These are phyloP conservation scores for Dryadomyces quercus-mongolicae DNA, from an alignment of 2,329 filamentous ascomycete species.

Conservation along the genomic window DNA sequence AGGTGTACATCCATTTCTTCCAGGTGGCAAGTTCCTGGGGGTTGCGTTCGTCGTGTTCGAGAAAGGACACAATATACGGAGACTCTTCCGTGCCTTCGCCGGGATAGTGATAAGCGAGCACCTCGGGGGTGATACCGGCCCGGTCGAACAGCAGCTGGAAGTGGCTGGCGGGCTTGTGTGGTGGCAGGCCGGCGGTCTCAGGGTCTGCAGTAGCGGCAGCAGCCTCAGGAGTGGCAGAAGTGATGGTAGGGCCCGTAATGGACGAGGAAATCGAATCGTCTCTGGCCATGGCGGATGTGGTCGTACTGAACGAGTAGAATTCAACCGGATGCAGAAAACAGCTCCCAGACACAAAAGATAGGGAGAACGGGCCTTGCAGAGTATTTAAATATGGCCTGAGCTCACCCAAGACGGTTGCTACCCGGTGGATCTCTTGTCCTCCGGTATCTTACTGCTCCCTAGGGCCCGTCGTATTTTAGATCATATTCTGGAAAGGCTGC, in stretches of 20 bases:
- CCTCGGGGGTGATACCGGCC: conserved; percentile 41
- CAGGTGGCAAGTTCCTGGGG: conserved; percentile 43
- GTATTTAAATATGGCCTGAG: no score
- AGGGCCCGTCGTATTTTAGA: no score
- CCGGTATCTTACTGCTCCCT: no score
- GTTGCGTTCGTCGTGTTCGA: conserved; percentile 51
- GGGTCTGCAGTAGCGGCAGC: neutral
- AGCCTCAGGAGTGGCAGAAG: neutral
- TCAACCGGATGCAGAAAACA: no score
- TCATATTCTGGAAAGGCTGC: no score
- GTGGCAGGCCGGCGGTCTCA: neutral
- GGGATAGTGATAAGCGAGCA: conserved; percentile 41
- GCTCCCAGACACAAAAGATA: no score
- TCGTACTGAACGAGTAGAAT: neutral
- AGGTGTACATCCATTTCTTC: conserved; percentile 55
- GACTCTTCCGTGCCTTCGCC: conserved; percentile 54
- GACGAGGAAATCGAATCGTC: neutral
- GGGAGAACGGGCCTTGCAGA: no score
- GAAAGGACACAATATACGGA: conserved; percentile 57
- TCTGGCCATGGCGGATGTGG: neutral
- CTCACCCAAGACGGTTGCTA: no score
- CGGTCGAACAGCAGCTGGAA: conserved; percentile 45
- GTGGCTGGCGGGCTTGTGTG: conserved; percentile 26
- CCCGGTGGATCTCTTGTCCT: no score
- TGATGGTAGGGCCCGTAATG: neutral